A percentile compares a stretch with the other conserved stretches of the same genome.
These are phyloP conservation scores for Aureobasidium melanogenum DNA, from an alignment of 2,329 filamentous ascomycete species.

Conservation along the genomic window DNA sequence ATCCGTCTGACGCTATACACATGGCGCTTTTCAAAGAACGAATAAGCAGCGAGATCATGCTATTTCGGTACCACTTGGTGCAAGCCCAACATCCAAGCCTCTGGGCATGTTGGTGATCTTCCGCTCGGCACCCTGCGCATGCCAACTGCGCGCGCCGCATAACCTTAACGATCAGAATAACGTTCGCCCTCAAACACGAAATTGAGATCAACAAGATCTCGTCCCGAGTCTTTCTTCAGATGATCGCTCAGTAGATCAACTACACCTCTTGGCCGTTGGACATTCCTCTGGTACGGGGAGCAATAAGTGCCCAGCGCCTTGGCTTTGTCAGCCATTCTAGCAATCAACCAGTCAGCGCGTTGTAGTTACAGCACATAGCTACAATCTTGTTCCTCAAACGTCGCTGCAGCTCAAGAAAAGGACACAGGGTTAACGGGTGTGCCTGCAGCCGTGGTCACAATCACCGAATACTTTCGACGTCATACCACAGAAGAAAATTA, in stretches of 20 bases:
- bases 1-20: background rate
- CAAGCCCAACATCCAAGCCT: slow-evolving; percentile 5
- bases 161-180: background rate
- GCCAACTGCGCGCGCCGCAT: background rate
- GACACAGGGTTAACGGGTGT: slow-evolving; percentile 5
- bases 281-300: background rate
- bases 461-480: background rate
- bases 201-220: slow-evolving; percentile 1
- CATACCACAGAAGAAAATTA: slow-evolving; percentile 5
- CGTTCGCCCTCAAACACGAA: background rate
- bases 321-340: background rate
- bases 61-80: slow-evolving; percentile 1
- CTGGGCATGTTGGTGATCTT: slow-evolving; percentile 4
- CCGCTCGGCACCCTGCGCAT: background rate
- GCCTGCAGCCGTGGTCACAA: background rate
- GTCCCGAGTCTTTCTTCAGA: background rate
- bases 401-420: background rate
- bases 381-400: background rate
- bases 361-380: background rate
- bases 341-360: background rate
- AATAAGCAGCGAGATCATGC: slow-evolving; percentile 8
- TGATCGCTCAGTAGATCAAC: background rate
- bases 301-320: background rate
- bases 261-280: background rate
- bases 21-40: background rate